These are phyloP conservation scores for Talaromyces borbonicus DNA, from an alignment of 495 filamentous ascomycete genomes.

Conservation along the genomic window DNA sequence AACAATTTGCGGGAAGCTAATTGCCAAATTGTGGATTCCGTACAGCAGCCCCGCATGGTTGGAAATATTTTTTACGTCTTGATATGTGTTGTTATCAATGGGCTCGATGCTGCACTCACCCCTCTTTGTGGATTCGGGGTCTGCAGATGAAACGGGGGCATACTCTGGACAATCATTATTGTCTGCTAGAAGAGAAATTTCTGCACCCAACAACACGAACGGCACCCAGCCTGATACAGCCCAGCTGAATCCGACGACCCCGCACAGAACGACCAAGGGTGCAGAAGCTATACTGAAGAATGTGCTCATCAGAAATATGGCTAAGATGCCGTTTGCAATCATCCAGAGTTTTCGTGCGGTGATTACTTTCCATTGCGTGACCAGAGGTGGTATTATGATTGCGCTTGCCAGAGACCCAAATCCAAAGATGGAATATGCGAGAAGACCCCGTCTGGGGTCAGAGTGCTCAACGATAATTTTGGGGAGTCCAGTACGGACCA, in stretches of 20 bases:
- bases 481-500: too few relatives aligned
- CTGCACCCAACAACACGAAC: not conserved
- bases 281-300: not conserved
- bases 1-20: conserved; percentile 2
- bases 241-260: not conserved
- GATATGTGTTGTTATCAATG: too few relatives aligned
- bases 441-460: too few relatives aligned
- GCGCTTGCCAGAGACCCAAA: too few relatives aligned
- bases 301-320: not conserved
- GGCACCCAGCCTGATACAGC: not conserved
- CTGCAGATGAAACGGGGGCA: too few relatives aligned
- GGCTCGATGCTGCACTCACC: too few relatives aligned
- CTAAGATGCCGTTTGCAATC: not conserved
- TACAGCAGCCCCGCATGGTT: not conserved
- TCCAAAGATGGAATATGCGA: too few relatives aligned
- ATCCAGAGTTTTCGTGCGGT: not conserved
- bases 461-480: too few relatives aligned
- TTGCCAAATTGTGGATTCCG: conserved; percentile 1
- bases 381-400: too few relatives aligned
- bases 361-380: too few relatives aligned
- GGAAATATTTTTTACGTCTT: not conserved
- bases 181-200: not conserved
- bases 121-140: too few relatives aligned
- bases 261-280: not conserved
- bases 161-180: too few relatives aligned